phyloP scores from a whole-genome alignment of 73 alveolate genomes.

The Paramecium sexaurelia region DNA sequence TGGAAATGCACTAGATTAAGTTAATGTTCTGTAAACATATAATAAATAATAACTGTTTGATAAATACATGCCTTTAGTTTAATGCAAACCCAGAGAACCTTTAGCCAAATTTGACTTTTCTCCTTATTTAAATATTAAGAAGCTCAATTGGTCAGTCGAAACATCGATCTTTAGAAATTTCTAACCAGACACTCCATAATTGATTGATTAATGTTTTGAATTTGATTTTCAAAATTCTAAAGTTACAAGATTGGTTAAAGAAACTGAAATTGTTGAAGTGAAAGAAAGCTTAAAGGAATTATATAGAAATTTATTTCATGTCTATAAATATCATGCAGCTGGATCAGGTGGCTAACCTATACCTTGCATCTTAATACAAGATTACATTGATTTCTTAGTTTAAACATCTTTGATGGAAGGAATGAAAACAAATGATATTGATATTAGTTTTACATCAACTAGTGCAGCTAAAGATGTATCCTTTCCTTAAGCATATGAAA shows the following conservation, averaged over 20 bases:
- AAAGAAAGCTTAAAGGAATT: not conserved
- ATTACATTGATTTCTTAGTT: not conserved
- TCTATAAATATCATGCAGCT: slow-evolving; percentile 15
- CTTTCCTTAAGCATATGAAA: slow-evolving; percentile 49
- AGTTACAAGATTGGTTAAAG: slow-evolving; percentile 8
- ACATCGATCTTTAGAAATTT: slow-evolving; percentile 25
- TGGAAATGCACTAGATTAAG: not conserved
- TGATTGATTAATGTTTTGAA: slow-evolving; percentile 14
- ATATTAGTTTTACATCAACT: slow-evolving; percentile 37
- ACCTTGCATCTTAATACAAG: not conserved
- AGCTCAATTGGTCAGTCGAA: slow-evolving; percentile 14
- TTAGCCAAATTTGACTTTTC: slow-evolving; percentile 20
- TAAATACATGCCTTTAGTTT: slow-evolving; percentile 6
- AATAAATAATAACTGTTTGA: slow-evolving; percentile 6
- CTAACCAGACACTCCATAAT: slow-evolving; percentile 34
- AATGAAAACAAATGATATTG: slow-evolving; percentile 3
- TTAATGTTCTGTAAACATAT: not conserved
- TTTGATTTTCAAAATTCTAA: slow-evolving; percentile 18
- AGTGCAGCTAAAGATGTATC: not conserved
- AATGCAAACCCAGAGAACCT: slow-evolving; percentile 25
- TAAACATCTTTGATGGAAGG: not conserved
- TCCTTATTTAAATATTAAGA: slow-evolving; percentile 5
- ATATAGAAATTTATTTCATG: not conserved
- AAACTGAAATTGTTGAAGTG: not conserved
- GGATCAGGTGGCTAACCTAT: not conserved